phyloP scores from a whole-genome alignment of 1,284 basidiomycete genomes.

The Trichosporon inkin region DNA sequence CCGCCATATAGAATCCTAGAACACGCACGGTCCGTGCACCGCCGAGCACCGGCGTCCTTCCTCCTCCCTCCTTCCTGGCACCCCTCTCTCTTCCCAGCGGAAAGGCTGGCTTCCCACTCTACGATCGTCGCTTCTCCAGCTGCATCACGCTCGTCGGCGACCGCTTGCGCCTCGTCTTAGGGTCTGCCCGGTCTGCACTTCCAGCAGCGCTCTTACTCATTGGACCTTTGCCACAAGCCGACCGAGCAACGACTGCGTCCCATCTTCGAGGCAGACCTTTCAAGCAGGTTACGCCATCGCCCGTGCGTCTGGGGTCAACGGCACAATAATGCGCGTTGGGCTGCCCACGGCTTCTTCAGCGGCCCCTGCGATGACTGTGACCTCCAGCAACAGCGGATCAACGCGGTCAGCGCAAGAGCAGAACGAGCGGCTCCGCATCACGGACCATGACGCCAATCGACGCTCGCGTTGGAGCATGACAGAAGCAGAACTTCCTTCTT shows the following conservation, averaged over 20 bases:
- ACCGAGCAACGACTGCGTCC: background rate
- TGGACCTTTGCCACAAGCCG: background rate
- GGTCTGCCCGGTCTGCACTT: too few species aligned
- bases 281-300: background rate
- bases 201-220: too few species aligned
- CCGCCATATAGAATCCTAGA: conserved; percentile 7
- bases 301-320: conserved; percentile 7
- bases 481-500: background rate
- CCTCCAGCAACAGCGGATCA: conserved; percentile 2
- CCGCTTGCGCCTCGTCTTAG: too few species aligned
- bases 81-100: background rate
- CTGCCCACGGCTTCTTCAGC: background rate
- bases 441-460: background rate
- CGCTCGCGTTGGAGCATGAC: conserved; percentile 3
- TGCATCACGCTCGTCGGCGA: too few species aligned
- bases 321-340: conserved; percentile 6
- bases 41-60: background rate
- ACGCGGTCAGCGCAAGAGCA: conserved; percentile 2
- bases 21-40: conserved; percentile 5
- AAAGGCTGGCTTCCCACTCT: background rate
- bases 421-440: background rate
- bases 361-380: conserved; percentile 7
- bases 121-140: background rate
- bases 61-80: background rate
- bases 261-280: background rate